phyloP scores from a whole-genome alignment of 257 asterid species.

The Jaltomata sinuosa region DNA sequence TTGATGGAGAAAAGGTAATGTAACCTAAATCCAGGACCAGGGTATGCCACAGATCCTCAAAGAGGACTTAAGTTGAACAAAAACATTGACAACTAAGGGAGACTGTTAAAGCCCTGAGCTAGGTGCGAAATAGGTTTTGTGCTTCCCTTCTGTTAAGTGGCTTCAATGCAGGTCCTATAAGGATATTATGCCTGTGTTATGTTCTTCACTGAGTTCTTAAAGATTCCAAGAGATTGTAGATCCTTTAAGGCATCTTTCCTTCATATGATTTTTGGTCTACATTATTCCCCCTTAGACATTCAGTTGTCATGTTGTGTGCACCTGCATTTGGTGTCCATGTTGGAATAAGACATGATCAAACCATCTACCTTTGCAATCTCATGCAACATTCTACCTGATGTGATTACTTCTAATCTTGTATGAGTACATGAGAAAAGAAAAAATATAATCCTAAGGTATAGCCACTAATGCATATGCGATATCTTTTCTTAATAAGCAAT shows the following conservation, averaged over 20 bases:
- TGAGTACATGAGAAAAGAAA: background rate
- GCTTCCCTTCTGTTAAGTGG: background rate
- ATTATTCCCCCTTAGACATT: background rate
- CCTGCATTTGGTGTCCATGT: background rate
- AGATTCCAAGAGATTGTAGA: background rate
- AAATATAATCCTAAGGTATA: background rate
- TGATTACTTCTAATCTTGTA: background rate
- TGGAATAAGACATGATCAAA: background rate
- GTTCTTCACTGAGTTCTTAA: background rate
- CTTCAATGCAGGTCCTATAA: background rate
- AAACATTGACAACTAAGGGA: background rate
- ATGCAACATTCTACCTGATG: background rate
- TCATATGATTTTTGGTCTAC: background rate
- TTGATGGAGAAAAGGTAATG: background rate
- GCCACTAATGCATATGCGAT: background rate
- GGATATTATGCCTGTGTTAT: background rate
- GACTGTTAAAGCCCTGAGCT: background rate
- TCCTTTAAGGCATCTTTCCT: background rate
- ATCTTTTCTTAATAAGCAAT: background rate
- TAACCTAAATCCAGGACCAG: background rate
- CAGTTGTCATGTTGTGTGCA: background rate
- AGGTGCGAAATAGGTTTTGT: background rate
- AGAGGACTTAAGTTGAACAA: background rate
- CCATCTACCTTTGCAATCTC: background rate
- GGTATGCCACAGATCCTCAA: background rate